Evolutionary conservation across 1,284 basidiomycete species (phyloP).

Genomic region (Dichomitus squalens): DNA sequence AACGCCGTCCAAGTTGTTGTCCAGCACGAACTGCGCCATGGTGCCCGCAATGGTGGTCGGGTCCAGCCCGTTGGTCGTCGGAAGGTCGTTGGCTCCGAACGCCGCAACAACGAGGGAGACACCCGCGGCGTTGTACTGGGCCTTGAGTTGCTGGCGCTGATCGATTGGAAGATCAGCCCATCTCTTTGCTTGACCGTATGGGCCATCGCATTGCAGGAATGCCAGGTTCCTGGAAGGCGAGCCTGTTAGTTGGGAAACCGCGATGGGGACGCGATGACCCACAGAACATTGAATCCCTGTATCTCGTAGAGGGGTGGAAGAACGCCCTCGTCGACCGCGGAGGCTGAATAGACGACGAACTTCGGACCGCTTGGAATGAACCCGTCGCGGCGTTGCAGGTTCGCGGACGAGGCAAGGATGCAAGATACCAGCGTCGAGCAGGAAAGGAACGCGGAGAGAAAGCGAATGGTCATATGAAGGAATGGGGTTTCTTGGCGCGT

Average conservation of each 20-base stretch:
- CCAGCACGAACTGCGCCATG: constrained; percentile 44
- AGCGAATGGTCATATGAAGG: background rate
- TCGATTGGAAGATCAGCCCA: constrained; percentile 39
- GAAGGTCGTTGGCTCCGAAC: constrained; percentile 53
- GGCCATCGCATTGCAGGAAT: constrained; percentile 43
- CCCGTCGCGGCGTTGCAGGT: background rate
- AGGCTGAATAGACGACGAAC: constrained; percentile 20
- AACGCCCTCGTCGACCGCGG: background rate
- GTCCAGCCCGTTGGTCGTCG: constrained; percentile 47
- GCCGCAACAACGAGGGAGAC: constrained; percentile 49
- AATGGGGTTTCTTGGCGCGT: background rate
- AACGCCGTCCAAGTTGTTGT: constrained; percentile 48
- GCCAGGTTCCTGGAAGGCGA: constrained; percentile 29
- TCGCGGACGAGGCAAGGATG: background rate
- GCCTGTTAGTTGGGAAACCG: background rate
- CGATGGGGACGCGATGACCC: constrained; percentile 16
- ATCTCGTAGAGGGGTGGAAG: constrained; percentile 12
- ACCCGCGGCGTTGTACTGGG: constrained; percentile 45
- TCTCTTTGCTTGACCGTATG: constrained; percentile 44
- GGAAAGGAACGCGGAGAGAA: too few relatives aligned
- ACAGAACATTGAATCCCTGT: constrained; percentile 52
- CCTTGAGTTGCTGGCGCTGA: constrained; percentile 38
- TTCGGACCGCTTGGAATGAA: constrained; percentile 1
- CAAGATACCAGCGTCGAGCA: background rate
- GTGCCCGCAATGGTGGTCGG: constrained; percentile 43